Base-by-base conservation (phyloP, 2,329 filamentous ascomycete genomes). In the Sordariomycetes sp. region DNA sequence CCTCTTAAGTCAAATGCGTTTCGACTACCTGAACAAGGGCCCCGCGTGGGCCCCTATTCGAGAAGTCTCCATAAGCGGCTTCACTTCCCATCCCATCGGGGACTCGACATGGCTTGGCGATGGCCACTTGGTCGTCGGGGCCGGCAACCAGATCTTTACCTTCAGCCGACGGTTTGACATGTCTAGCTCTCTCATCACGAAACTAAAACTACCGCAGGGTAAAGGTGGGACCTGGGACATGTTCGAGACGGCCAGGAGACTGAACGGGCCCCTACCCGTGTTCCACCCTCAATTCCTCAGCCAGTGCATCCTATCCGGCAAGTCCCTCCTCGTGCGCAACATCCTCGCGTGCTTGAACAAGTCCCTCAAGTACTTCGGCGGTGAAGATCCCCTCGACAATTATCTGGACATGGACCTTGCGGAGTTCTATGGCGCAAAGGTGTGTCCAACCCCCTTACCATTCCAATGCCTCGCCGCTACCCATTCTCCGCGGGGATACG, bases 251-350 rank as follows among this genome's bases (percentile, higher is more conserved):
- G 89, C 95, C 12, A 88, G 89, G 63, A 79, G 89, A 61, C 77
- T 97, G 54, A 97, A 97, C 66, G 89, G 90, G 0, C 88, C 92
- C 2, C 75, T 97, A 7, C 90, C 94, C 0, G 79, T 95, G 2
- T 99, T 96, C 65, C 93, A 99, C 65, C 94, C 94, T 0, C 90
- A 96, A 66, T 89, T 96, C 60, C 73, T 97, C 28, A 88, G 89
- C 57, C 89, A 97, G 69, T 93, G 89, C 65, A 90, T 96, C 43
- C 76, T 96, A 28, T 81, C 86, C 22, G 93, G 92, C 1, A 96
- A 96, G 68, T 79, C 80, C 37, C 69, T 72, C 3, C 70, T 90
- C 6, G 90, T 94, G 2, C 86, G 90, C 63, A 78, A 78, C 11
- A 84, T 96, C 11, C 71, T 97, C 32, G 75, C 88, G 56, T 82